A percentile compares a stretch with the other conserved stretches of the same genome.
Evolutionary conservation across 495 filamentous ascomycete species (phyloP).

Genomic region (Penicillium antarcticum): DNA sequence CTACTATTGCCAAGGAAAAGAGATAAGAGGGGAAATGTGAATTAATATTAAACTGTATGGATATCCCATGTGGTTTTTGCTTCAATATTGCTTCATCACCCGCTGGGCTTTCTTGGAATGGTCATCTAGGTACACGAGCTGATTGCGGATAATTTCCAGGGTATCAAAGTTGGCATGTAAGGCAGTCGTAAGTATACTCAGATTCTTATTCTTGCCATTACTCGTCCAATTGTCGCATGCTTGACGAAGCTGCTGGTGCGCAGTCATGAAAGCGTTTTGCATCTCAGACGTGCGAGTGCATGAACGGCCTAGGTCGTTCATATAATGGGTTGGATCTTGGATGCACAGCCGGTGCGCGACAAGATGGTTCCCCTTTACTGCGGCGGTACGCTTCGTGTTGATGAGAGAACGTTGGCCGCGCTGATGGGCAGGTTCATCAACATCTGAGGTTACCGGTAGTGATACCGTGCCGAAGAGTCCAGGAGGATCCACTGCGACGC

Average conservation of each 20-base stretch:
- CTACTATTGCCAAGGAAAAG: too few species aligned
- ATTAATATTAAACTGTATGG: too few species aligned
- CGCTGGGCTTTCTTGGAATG: too few species aligned
- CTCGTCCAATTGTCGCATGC: slow-evolving; percentile 22
- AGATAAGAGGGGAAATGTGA: too few species aligned
- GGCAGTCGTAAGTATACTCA: slow-evolving; percentile 27
- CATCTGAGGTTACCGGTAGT: neutral
- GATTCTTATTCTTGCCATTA: neutral
- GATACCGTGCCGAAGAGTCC: slow-evolving; percentile 34
- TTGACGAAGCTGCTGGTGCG: slow-evolving; percentile 18
- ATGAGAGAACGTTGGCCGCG: slow-evolving; percentile 42
- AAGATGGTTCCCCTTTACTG: slow-evolving; percentile 19
- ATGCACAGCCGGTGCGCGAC: slow-evolving; percentile 44
- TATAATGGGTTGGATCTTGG: slow-evolving; percentile 57
- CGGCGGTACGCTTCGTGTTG: slow-evolving; percentile 32
- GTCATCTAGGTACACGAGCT: neutral
- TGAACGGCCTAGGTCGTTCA: slow-evolving; percentile 52
- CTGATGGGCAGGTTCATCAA: slow-evolving; percentile 23
- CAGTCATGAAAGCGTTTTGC: slow-evolving; percentile 23
- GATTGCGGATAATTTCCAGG: slow-evolving; percentile 18
- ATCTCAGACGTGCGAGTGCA: slow-evolving; percentile 32
- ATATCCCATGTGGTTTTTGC: too few species aligned
- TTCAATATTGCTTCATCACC: too few species aligned
- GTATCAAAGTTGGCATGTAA: slow-evolving; percentile 37
- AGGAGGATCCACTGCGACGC: slow-evolving; percentile 51